Evolutionary conservation across 345 rosid genomes (phyloP).

Genomic region (Lepidium sativum): DNA sequence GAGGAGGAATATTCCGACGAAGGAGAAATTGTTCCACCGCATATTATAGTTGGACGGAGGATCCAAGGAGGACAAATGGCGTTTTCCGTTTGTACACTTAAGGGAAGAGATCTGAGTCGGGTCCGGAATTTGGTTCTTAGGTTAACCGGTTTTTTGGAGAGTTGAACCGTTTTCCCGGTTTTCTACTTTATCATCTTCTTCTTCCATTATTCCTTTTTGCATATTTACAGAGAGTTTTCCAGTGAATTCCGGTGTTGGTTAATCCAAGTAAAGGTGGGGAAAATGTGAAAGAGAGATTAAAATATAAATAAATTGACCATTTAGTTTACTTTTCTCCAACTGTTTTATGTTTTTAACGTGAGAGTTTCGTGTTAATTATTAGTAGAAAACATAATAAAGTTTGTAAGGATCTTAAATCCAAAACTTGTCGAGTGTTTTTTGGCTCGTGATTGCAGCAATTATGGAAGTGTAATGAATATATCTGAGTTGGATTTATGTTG

Average conservation of each 20-base stretch:
- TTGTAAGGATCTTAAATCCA: neutral
- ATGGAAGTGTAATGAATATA: neutral
- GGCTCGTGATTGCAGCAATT: neutral
- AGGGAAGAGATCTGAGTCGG: conserved; percentile 23
- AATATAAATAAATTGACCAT: neutral
- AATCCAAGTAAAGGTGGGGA: neutral
- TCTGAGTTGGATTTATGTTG: neutral
- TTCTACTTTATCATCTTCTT: neutral
- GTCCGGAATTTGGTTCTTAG: conserved; percentile 25
- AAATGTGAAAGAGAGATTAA: neutral
- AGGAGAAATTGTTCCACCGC: conserved; percentile 29
- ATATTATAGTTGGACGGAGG: conserved; percentile 27
- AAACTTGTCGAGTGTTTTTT: neutral
- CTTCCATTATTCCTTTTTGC: neutral
- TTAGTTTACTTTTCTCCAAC: neutral
- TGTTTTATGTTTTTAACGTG: neutral
- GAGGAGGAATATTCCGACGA: conserved; percentile 12
- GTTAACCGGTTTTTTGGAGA: conserved; percentile 27
- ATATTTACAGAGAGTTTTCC: neutral
- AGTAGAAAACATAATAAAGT: neutral
- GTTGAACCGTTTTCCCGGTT: conserved; percentile 11
- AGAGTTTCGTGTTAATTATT: neutral
- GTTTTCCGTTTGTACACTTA: conserved; percentile 22
- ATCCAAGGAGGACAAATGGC: conserved; percentile 22
- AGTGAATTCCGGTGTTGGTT: neutral